Conservation (phyloP, 768 basidiomycete genomes). For the Hygrophoropsis aurantiaca region DNA sequence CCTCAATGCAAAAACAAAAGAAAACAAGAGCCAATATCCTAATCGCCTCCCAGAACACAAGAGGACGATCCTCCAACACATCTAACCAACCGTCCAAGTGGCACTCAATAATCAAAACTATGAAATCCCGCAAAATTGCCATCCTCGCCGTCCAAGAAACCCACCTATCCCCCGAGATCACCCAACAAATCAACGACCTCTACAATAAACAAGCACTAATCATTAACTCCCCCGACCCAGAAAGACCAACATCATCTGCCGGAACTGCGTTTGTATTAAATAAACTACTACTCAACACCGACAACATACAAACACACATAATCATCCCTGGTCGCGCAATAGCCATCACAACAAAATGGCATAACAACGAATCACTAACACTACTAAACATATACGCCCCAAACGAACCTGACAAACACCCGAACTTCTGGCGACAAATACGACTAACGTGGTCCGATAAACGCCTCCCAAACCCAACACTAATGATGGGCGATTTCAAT, state of each 20-base stretch:
- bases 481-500: slow-evolving; percentile 44
- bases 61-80: no score
- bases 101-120: slow-evolving; percentile 13
- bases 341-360: slow-evolving; percentile 14
- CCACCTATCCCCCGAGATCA: slow-evolving; percentile 22
- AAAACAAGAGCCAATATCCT: no score
- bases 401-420: slow-evolving; percentile 25
- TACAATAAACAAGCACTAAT: background rate
- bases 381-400: slow-evolving; percentile 39
- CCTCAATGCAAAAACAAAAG: no score
- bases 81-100: slow-evolving; percentile 1
- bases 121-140: slow-evolving; percentile 23
- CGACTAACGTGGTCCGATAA: slow-evolving; percentile 1
- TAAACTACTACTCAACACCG: slow-evolving; percentile 17
- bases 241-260: background rate
- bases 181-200: no score
- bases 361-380: slow-evolving; percentile 13
- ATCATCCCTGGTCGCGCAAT: slow-evolving; percentile 30
- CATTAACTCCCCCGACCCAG: background rate
- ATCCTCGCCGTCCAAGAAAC: slow-evolving; percentile 32
- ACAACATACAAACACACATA: background rate
- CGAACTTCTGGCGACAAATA: slow-evolving; percentile 28
- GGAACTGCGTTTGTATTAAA: slow-evolving; percentile 38
- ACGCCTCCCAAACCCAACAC: slow-evolving; percentile 20
- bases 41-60: no score